A percentile compares a stretch with the other conserved stretches of the same genome.
These are phyloP conservation scores for Chytridium lagenaria DNA, from an alignment of 371 early-diverging fungal species.

Conservation along the genomic window DNA sequence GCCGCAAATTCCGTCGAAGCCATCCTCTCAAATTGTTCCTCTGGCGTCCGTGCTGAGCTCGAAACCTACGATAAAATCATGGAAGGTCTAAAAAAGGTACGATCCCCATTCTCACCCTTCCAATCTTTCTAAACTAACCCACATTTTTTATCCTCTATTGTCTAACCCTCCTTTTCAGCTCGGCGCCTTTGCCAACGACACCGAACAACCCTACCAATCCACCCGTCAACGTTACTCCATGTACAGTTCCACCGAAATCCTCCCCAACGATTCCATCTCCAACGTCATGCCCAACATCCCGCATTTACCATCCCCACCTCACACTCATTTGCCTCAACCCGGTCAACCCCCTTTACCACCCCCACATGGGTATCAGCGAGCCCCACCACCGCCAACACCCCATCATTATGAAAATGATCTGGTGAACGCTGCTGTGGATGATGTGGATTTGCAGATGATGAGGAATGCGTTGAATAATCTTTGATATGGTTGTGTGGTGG, in stretches of 20 bases:
- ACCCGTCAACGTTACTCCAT: slow-evolving; percentile 19
- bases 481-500: background rate
- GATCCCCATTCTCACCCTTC: background rate
- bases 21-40: slow-evolving; percentile 39
- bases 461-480: slow-evolving; percentile 35
- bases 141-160: too few relatives aligned
- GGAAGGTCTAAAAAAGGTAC: slow-evolving; percentile 56
- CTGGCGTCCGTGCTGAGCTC: slow-evolving; percentile 46
- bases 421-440: slow-evolving; percentile 23
- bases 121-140: too few relatives aligned
- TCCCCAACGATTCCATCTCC: slow-evolving; percentile 33
- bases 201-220: slow-evolving; percentile 21
- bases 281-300: slow-evolving; percentile 29
- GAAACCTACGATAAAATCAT: slow-evolving; percentile 51
- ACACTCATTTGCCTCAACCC: background rate
- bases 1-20: slow-evolving; percentile 44
- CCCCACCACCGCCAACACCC: background rate
- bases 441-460: slow-evolving; percentile 33
- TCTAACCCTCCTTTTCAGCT: slow-evolving; percentile 1
- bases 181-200: slow-evolving; percentile 14
- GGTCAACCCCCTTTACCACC: background rate
- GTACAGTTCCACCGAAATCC: slow-evolving; percentile 21
- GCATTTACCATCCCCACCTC: background rate
- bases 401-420: slow-evolving; percentile 14
- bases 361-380: slow-evolving; percentile 1